Conservation (phyloP, 345 rosid species). For the Camelina laxa region DNA sequence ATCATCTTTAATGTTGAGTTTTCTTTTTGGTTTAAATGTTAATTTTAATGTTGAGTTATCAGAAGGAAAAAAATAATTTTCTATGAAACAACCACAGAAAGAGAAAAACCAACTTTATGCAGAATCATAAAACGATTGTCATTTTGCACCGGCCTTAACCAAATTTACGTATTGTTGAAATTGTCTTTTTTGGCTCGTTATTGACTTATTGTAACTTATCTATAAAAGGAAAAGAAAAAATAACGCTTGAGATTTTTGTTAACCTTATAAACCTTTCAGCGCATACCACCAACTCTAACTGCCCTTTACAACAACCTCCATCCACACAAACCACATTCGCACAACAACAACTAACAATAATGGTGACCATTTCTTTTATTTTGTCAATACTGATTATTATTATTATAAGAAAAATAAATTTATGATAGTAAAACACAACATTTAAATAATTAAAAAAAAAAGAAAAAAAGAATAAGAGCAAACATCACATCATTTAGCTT, state of each 20-base stretch:
- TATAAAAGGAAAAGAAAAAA: background rate
- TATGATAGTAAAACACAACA: conserved; percentile 8
- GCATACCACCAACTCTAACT: conserved; percentile 29
- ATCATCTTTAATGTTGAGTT: background rate
- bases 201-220: conserved; percentile 7
- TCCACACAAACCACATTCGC: conserved; percentile 16
- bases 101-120: background rate
- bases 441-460: conserved; percentile 6
- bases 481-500: conserved; percentile 18
- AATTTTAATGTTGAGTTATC: background rate
- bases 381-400: conserved; percentile 8
- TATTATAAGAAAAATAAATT: background rate
- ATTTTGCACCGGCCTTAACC: background rate
- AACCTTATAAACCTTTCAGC: background rate
- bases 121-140: background rate
- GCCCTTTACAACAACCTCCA: conserved; percentile 21
- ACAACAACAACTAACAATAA: background rate
- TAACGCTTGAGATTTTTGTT: background rate
- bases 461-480: conserved; percentile 33
- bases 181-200: conserved; percentile 26
- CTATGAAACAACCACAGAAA: background rate
- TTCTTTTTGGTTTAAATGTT: too few relatives aligned
- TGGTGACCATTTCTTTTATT: background rate
- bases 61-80: background rate
- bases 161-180: conserved; percentile 12